phyloP scores from a whole-genome alignment of 192 early-diverging fungal genomes.

The Helicostylum pulchrum region DNA sequence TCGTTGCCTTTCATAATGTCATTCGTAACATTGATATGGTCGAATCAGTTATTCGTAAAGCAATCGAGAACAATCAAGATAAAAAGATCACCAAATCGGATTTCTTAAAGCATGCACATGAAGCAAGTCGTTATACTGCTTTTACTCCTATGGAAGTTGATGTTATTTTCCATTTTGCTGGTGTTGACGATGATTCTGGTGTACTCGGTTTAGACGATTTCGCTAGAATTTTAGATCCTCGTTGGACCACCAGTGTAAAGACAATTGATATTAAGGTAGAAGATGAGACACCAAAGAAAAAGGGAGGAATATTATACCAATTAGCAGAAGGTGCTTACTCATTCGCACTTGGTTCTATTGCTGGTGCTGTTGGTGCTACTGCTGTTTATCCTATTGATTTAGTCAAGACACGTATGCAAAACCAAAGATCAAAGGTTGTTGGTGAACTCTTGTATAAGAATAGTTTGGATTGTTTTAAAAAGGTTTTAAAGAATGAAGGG shows the following conservation, averaged over 20 bases:
- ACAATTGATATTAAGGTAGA: conserved; percentile 5
- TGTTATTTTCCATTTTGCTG: conserved; percentile 67
- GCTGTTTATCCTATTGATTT: conserved; percentile 97
- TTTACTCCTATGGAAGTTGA: conserved; percentile 76
- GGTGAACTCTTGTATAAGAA: conserved; percentile 94
- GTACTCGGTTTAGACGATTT: conserved; percentile 49
- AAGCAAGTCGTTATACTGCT: conserved; percentile 52
- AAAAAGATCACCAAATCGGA: conserved; percentile 59
- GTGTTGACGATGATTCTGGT: conserved; percentile 46
- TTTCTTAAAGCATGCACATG: conserved; percentile 55
- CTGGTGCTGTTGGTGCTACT: conserved; percentile 91
- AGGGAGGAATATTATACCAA: conserved; percentile 29
- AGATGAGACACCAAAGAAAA: conserved; percentile 5
- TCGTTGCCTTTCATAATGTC: conserved; percentile 61
- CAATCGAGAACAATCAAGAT: conserved; percentile 46
- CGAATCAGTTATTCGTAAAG: conserved; percentile 55
- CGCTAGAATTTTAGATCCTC: conserved; percentile 49
- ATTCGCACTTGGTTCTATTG: conserved; percentile 80
- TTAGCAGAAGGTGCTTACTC: conserved; percentile 38
- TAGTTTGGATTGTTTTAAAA: conserved; percentile 92
- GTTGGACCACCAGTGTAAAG: conserved; percentile 41
- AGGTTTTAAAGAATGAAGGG: conserved; percentile 91
- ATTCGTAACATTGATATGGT: conserved; percentile 68
- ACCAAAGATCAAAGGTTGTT: conserved; percentile 87
- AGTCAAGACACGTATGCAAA: conserved; percentile 99